Evolutionary conservation across 805 yeast genomes (phyloP).

Genomic region (Cyberlindnera lachancei): DNA sequence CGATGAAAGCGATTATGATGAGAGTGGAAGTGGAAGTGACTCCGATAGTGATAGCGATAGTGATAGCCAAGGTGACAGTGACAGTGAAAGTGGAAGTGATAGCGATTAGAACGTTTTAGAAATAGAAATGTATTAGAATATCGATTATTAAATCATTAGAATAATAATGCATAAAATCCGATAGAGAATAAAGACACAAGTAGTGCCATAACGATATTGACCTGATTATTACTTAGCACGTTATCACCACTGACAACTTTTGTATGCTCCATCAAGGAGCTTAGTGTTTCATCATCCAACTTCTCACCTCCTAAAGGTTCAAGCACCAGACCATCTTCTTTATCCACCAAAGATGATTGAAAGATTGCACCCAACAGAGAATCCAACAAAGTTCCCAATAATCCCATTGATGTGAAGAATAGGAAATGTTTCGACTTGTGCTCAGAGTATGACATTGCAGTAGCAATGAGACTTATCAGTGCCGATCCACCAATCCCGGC

Average conservation of each 20-base stretch:
- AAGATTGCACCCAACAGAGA: constrained; percentile 35
- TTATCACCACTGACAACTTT: constrained; percentile 27
- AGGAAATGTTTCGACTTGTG: constrained; percentile 15
- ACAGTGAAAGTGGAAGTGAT: constrained; percentile 5
- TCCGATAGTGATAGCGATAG: constrained; percentile 10
- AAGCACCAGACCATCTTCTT: constrained; percentile 20
- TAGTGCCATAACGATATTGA: constrained; percentile 29
- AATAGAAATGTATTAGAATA: too few species aligned
- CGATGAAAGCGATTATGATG: constrained; percentile 15
- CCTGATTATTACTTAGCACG: constrained; percentile 33
- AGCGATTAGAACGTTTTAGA: background rate
- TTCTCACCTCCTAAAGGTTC: constrained; percentile 29
- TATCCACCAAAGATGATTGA: constrained; percentile 30
- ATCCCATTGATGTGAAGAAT: constrained; percentile 26
- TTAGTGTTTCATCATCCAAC: constrained; percentile 20
- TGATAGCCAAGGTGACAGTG: background rate
- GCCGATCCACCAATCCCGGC: constrained; percentile 31
- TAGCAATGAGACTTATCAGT: constrained; percentile 25
- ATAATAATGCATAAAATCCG: constrained; percentile 14
- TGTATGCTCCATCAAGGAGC: constrained; percentile 11
- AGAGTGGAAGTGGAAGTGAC: constrained; percentile 16
- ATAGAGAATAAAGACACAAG: constrained; percentile 24
- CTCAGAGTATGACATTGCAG: constrained; percentile 18
- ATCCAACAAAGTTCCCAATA: constrained; percentile 32
- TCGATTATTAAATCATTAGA: background rate